A percentile compares a stretch with the other conserved stretches of the same genome.
Evolutionary conservation across 257 asterid genomes (phyloP).

Genomic region (Scutellaria minor): DNA sequence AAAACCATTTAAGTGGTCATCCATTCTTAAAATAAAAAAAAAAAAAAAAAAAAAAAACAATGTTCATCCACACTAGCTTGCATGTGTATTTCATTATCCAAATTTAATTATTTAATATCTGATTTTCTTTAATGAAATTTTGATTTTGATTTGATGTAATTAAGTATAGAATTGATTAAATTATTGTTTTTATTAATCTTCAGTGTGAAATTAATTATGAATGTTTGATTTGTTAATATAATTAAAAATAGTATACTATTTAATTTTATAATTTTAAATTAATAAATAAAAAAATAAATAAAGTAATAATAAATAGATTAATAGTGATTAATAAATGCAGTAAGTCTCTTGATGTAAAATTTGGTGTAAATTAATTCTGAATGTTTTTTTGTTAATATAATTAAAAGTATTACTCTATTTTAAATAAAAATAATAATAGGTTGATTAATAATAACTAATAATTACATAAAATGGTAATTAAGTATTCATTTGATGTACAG

Average conservation of each 20-base stretch:
- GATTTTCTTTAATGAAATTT: not conserved
- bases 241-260: not conserved
- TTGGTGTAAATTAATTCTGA: no score
- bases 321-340: no score
- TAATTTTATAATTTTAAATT: not conserved
- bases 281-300: not conserved
- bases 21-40: no score
- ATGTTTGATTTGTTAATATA: not conserved
- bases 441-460: not conserved
- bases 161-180: not conserved
- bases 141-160: not conserved
- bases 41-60: no score
- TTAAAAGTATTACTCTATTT: no score
- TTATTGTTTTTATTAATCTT: not conserved
- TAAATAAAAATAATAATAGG: no score
- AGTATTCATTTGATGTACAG: not conserved
- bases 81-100: not conserved
- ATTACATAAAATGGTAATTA: not conserved
- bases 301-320: not conserved
- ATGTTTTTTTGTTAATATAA: no score
- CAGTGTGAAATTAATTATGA: not conserved
- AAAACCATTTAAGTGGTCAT: no score
- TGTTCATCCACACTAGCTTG: not conserved
- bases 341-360: no score
- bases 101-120: not conserved